Base-by-base conservation (phyloP, 176 grass and related monocot species). In the Cymbopogon citratus region DNA sequence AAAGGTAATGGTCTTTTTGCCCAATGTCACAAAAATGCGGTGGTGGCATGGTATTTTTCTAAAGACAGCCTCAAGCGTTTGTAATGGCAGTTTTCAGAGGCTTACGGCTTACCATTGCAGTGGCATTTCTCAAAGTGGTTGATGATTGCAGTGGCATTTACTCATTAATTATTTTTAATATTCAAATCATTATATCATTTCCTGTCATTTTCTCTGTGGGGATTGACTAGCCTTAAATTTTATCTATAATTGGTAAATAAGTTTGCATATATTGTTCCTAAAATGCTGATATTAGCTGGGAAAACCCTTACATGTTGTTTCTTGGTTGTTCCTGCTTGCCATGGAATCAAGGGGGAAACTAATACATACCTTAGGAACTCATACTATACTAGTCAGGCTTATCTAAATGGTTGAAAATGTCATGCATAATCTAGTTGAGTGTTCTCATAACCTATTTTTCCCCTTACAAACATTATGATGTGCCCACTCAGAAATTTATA, bases 281-380 rank as follows among this genome's bases (percentile, higher is more conserved):
- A 71, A 71, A 15, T 12, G 21, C 39, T 43, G 36, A 41, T 69
- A 41, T 24, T 24, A 70, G 21, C 67, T 26, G 23, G 66, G 21
- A 3, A 41, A 45, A n/a, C 12, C 69, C 69, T 44, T 45, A n/a
- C n/a, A 71, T 71, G 68, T 12, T 45, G 41, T 45, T 45, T 25
- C 24, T 45, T 13, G 14, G 13, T 73, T 73, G 70, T 29, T 64
- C 25, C 28, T 73, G 41, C 25, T 19, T 48, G 25, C 7, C 14
- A 49, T 16, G 41, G 27, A 73, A 48, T 14, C n/a, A 26, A 44
- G 12, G 68, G 68, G 67, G 5, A 13, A 38, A n/a, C 1, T 46
- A 28, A 54, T 73, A 54, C 71, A n/a, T 75, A 21, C 33, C 54
- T 76, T 76, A 60, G 51, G 51, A 76, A 60, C 21, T 76, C 33